Evolutionary conservation across 768 basidiomycete species (phyloP).

Genomic region (Rhodotorula kratochvilovae): DNA sequence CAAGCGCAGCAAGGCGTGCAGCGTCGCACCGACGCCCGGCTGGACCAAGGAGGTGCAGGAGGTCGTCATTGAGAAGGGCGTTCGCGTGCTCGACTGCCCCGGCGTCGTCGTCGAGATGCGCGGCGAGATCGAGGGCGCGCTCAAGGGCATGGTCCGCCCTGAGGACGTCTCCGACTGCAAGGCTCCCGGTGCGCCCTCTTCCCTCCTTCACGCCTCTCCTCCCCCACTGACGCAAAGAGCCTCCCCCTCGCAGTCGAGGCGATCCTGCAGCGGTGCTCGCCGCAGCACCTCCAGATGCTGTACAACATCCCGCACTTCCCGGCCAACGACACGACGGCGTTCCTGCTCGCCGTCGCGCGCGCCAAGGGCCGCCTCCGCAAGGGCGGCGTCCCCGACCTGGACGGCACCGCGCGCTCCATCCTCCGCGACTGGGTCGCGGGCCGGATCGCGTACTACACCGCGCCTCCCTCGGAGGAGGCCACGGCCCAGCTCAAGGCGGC

Average conservation of each 20-base stretch:
- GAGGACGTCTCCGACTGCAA: conserved; percentile 89
- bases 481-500: conserved; percentile 49
- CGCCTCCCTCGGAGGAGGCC: conserved; percentile 56
- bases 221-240: background rate
- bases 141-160: conserved; percentile 47
- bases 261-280: conserved; percentile 69
- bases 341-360: conserved; percentile 83
- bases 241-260: conserved; percentile 64
- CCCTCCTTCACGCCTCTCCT: conserved; percentile 13
- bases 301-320: conserved; percentile 74
- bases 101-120: conserved; percentile 74
- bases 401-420: conserved; percentile 72
- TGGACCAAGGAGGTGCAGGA: conserved; percentile 90
- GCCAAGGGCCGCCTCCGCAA: conserved; percentile 77
- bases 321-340: conserved; percentile 61
- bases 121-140: conserved; percentile 44
- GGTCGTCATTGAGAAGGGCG: conserved; percentile 82
- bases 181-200: conserved; percentile 62
- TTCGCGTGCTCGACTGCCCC: conserved; percentile 89
- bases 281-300: conserved; percentile 68
- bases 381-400: conserved; percentile 86
- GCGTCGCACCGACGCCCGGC: conserved; percentile 88
- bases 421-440: conserved; percentile 92
- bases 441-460: conserved; percentile 74
- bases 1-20: conserved; percentile 84